phyloP scores from a whole-genome alignment of 345 rosid genomes.

The Brassica juncea region DNA sequence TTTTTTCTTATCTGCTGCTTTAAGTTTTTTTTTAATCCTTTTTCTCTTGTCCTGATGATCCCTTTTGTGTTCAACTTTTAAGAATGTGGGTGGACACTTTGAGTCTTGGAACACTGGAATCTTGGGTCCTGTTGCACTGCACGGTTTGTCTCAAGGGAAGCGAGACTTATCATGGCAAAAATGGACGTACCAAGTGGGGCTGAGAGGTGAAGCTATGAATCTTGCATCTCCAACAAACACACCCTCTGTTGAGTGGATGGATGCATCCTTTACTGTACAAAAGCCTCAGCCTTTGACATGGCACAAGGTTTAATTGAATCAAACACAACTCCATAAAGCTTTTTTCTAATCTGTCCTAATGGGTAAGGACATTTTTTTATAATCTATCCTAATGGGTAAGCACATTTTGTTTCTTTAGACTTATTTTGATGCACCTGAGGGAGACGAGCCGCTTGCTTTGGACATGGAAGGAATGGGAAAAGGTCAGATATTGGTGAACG shows the following conservation, averaged over 20 bases:
- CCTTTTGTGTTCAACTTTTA: not conserved
- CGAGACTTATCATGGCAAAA: constrained; percentile 89
- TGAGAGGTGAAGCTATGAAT: constrained; percentile 94
- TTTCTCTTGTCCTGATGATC: not conserved
- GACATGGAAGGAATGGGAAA: constrained; percentile 98
- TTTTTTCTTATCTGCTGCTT: not conserved
- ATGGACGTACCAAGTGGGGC: constrained; percentile 99
- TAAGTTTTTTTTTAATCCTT: not conserved
- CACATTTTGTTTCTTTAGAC: constrained; percentile 36
- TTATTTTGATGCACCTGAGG: constrained; percentile 87
- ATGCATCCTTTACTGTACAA: constrained; percentile 60
- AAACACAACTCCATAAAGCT: too few relatives aligned
- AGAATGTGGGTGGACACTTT: constrained; percentile 97
- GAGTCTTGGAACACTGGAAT: constrained; percentile 97
- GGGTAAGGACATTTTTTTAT: too few relatives aligned
- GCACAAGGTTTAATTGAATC: constrained; percentile 51
- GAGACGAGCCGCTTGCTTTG: constrained; percentile 87
- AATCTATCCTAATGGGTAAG: too few relatives aligned
- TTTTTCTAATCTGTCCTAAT: too few relatives aligned
- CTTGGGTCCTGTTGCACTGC: constrained; percentile 92
- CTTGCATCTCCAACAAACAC: constrained; percentile 63
- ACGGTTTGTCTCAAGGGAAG: constrained; percentile 87
- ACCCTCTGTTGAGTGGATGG: constrained; percentile 79
- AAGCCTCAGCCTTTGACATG: constrained; percentile 84
- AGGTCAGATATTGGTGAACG: constrained; percentile 97